A percentile compares a stretch with the other conserved stretches of the same genome.
These are phyloP conservation scores for Fusarium sororula DNA, from an alignment of 2,329 filamentous ascomycete genomes.

Conservation along the genomic window DNA sequence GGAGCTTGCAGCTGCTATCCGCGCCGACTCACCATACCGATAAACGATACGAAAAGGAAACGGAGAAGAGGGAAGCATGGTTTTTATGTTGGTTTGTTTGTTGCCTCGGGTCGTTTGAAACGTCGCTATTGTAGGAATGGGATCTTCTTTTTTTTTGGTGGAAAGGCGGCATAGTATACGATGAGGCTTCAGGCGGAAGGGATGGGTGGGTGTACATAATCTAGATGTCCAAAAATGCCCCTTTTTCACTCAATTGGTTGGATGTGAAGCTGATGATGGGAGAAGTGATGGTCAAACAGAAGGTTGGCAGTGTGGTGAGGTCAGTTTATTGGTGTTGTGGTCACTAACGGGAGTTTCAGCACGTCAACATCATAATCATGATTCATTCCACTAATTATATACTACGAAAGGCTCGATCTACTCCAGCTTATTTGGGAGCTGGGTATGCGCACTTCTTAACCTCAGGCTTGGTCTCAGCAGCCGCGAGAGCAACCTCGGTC, in stretches of 20 bases:
- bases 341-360: not conserved
- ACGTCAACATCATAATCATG: not conserved
- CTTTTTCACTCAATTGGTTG: slow-evolving; percentile 35
- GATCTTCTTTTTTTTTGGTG: slow-evolving; percentile 14
- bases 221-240: slow-evolving; percentile 42
- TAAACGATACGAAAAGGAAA: slow-evolving; percentile 53
- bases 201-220: slow-evolving; percentile 43
- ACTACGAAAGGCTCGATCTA: not conserved
- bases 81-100: slow-evolving; percentile 23
- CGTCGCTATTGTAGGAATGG: slow-evolving; percentile 32
- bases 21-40: slow-evolving; percentile 92
- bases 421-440: not conserved
- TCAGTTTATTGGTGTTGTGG: not conserved
- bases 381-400: slow-evolving; percentile 1
- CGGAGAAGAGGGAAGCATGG: slow-evolving; percentile 17
- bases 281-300: not conserved
- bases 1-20: slow-evolving; percentile 89
- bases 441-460: slow-evolving; percentile 25
- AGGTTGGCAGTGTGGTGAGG: not conserved
- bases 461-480: slow-evolving; percentile 35
- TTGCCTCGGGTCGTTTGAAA: slow-evolving; percentile 22
- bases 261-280: not conserved
- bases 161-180: slow-evolving; percentile 6
- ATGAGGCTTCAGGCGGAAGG: slow-evolving; percentile 24
- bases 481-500: slow-evolving; percentile 56